These are phyloP conservation scores for Populus hybrid DNA, from an alignment of 441 rosid genomes.

Conservation along the genomic window DNA sequence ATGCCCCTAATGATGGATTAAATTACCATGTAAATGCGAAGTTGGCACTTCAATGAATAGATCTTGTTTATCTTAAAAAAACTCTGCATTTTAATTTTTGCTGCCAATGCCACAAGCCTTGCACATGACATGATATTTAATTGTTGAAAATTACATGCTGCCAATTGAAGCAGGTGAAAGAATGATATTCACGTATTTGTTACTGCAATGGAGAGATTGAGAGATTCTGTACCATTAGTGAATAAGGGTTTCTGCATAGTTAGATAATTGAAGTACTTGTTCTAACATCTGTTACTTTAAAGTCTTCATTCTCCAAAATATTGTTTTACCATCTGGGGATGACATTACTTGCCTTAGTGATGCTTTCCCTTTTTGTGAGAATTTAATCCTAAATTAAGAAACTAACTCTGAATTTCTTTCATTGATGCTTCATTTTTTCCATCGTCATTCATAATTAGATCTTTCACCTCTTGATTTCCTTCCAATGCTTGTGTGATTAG, in stretches of 20 bases:
- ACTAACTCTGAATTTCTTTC: not conserved
- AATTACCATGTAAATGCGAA: not conserved
- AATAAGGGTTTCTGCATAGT: not conserved
- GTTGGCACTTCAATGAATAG: not conserved
- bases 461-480: constrained; percentile 1
- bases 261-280: not conserved
- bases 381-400: not conserved
- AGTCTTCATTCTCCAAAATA: not conserved
- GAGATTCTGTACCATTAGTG: not conserved
- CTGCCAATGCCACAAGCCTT: not conserved
- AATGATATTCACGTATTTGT: not conserved
- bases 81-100: not conserved
- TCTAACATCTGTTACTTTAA: not conserved
- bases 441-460: not conserved
- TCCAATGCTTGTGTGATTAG: not conserved
- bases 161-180: not conserved
- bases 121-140: not conserved
- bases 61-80: not conserved
- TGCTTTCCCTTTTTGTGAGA: not conserved
- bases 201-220: not conserved
- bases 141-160: not conserved
- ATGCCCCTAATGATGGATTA: not conserved
- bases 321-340: not conserved
- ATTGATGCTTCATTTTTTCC: not conserved
- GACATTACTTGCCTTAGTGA: not conserved